Percentiles rank a stretch among this genome's conserved stretches.
Conservation (phyloP, 106 monocot genomes). For the Dendrobium catenatum region DNA sequence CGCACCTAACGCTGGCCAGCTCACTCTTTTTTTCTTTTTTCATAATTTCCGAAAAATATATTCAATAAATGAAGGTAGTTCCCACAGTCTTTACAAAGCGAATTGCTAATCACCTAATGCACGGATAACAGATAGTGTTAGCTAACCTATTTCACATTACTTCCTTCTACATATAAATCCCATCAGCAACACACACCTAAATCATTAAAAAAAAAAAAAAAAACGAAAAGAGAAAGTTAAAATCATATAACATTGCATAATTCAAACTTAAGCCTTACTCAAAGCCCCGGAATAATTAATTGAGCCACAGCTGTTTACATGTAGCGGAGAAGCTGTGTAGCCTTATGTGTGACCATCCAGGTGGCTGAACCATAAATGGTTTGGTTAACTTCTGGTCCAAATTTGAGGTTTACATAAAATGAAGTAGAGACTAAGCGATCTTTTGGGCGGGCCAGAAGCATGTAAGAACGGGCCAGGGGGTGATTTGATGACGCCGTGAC, state of each 20-base stretch:
- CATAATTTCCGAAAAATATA: neutral
- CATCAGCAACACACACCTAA: constrained; percentile 4
- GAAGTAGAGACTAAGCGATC: neutral
- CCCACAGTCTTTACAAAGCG: too few species aligned
- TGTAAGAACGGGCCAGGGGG: neutral
- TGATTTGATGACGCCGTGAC: neutral
- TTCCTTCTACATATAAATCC: neutral
- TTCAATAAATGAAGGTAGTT: neutral
- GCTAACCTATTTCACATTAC: neutral
- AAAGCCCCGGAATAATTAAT: neutral
- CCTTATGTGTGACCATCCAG: neutral
- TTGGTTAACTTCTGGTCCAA: neutral
- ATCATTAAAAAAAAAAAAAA: neutral
- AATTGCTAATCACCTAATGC: neutral
- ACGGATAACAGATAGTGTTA: neutral
- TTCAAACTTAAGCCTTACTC: constrained; percentile 4
- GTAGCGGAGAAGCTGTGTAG: too few species aligned
- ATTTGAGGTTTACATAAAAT: neutral
- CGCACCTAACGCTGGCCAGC: neutral
- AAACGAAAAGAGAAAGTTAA: neutral
- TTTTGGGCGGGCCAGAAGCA: neutral
- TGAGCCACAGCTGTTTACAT: too few species aligned
- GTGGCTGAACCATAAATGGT: neutral
- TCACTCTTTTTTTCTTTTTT: neutral
- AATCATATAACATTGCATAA: neutral